These are phyloP conservation scores for Eutypa lata DNA, from an alignment of 2,329 filamentous ascomycete genomes.

Conservation along the genomic window DNA sequence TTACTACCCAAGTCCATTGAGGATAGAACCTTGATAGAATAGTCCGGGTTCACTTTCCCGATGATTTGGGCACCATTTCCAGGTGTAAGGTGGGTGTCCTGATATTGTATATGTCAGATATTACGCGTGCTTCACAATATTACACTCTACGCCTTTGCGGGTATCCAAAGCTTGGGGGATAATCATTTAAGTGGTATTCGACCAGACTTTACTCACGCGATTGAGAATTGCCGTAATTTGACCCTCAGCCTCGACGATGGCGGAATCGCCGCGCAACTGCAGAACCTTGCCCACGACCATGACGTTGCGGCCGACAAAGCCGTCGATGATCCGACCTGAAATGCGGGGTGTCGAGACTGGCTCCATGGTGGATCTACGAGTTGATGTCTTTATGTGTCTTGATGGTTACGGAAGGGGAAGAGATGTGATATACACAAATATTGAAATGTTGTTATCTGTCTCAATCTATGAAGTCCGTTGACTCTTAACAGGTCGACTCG, in stretches of 20 bases:
- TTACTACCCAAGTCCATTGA: conserved; percentile 65
- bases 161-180: not conserved
- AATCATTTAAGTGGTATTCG: not conserved
- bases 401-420: not conserved
- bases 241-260: conserved; percentile 77
- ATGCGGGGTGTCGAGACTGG: conserved; percentile 74
- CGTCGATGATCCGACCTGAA: conserved; percentile 73
- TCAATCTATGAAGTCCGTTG: too few relatives aligned
- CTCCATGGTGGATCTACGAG: conserved; percentile 54
- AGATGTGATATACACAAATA: too few relatives aligned
- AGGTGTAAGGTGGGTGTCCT: conserved; percentile 69
- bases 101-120: not conserved
- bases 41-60: conserved; percentile 73
- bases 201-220: conserved; percentile 49
- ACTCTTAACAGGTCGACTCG: too few relatives aligned
- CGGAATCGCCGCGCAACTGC: conserved; percentile 76
- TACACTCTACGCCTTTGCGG: too few relatives aligned
- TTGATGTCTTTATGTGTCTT: conserved; percentile 5
- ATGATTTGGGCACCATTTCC: conserved; percentile 74
- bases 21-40: conserved; percentile 67
- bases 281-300: conserved; percentile 83
- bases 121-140: too few relatives aligned
- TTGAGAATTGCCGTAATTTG: conserved; percentile 72
- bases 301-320: conserved; percentile 71
- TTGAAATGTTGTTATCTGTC: too few relatives aligned